Conservation (phyloP, 441 rosid species). For the Syzygium syzygioides region DNA sequence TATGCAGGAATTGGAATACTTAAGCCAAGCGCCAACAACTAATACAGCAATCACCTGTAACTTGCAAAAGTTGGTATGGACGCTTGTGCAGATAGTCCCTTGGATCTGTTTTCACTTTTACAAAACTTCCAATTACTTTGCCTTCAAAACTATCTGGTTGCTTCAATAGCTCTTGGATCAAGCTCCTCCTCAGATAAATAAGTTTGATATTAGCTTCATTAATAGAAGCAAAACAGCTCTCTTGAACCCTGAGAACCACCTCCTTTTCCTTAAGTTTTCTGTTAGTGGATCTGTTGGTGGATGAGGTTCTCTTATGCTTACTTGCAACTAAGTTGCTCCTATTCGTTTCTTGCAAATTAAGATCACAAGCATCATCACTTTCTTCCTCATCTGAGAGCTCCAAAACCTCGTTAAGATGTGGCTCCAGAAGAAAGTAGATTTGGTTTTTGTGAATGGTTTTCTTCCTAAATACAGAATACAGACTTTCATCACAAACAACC, state of each 20-base stretch:
- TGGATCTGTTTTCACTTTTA: constrained; percentile 45
- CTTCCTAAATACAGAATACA: constrained; percentile 32
- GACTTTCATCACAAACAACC: constrained; percentile 36
- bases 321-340: not conserved
- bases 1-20: not conserved
- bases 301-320: constrained; percentile 12
- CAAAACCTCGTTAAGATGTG: constrained; percentile 37
- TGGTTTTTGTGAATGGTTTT: constrained; percentile 23
- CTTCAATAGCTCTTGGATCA: constrained; percentile 37
- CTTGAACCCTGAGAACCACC: constrained; percentile 2
- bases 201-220: constrained; percentile 36
- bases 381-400: constrained; percentile 23
- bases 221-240: constrained; percentile 36
- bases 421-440: constrained; percentile 29
- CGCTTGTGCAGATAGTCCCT: constrained; percentile 29
- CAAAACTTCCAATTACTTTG: constrained; percentile 44
- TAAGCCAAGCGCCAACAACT: not conserved
- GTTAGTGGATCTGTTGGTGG: constrained; percentile 2
- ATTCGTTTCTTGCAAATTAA: not conserved
- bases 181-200: constrained; percentile 44
- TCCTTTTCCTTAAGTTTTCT: constrained; percentile 18
- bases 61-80: constrained; percentile 35
- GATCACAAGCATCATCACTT: constrained; percentile 7
- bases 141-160: constrained; percentile 30
- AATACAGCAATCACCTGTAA: constrained; percentile 32